phyloP scores from a whole-genome alignment of 345 rosid genomes.

The Melaleuca alternifolia region DNA sequence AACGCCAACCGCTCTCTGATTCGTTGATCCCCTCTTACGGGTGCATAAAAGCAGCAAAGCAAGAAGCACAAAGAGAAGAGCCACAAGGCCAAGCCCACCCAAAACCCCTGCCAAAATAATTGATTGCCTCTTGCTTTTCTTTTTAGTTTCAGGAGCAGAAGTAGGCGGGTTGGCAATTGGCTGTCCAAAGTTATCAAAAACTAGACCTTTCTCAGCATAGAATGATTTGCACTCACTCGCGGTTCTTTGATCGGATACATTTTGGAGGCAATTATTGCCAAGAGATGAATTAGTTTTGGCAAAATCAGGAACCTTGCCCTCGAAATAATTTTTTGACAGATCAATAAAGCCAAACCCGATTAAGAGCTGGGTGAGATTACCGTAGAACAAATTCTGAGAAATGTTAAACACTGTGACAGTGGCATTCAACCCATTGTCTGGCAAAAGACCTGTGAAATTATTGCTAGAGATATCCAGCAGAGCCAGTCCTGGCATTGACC shows the following conservation, averaged over 20 bases:
- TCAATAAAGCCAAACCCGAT: slow-evolving; percentile 34
- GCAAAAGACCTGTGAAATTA: slow-evolving; percentile 64
- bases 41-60: slow-evolving; percentile 33
- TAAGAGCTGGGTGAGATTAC: slow-evolving; percentile 40
- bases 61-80: slow-evolving; percentile 24
- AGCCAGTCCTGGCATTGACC: slow-evolving; percentile 49
- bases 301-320: slow-evolving; percentile 71
- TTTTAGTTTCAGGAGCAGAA: slow-evolving; percentile 13
- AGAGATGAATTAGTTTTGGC: slow-evolving; percentile 38
- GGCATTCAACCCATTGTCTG: slow-evolving; percentile 21
- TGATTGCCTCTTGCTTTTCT: slow-evolving; percentile 28
- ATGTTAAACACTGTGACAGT: slow-evolving; percentile 42
- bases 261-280: slow-evolving; percentile 61
- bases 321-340: slow-evolving; percentile 71
- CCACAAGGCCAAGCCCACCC: slow-evolving; percentile 53
- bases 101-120: slow-evolving; percentile 54
- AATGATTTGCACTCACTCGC: slow-evolving; percentile 46
- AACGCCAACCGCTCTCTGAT: slow-evolving; percentile 38
- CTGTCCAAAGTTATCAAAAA: slow-evolving; percentile 75
- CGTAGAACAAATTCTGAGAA: slow-evolving; percentile 70
- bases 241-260: slow-evolving; percentile 46
- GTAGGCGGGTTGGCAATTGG: slow-evolving; percentile 42
- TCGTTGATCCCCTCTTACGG: slow-evolving; percentile 27
- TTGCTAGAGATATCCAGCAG: slow-evolving; percentile 67
- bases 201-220: slow-evolving; percentile 47